phyloP scores from a whole-genome alignment of 78 protist species.

The Creolimax fragrantissima region DNA sequence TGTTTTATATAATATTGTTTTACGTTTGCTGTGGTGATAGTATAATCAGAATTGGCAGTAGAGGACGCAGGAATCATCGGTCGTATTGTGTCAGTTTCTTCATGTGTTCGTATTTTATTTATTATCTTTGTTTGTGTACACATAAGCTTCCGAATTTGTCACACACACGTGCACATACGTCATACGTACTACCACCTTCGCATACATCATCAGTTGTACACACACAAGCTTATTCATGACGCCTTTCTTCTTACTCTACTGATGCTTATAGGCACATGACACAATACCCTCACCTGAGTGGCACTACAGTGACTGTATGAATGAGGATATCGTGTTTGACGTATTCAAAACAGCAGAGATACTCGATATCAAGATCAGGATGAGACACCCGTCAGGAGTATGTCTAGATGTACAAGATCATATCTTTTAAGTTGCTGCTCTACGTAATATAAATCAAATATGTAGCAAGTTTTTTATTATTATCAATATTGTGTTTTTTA shows the following conservation, averaged over 20 bases:
- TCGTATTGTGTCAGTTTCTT: no score
- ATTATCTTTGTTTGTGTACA: not conserved
- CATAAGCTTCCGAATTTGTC: not conserved
- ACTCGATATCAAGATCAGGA: not conserved
- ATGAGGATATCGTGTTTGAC: not conserved
- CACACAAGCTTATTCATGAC: not conserved
- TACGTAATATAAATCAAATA: not conserved
- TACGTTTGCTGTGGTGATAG: no score
- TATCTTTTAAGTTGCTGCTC: not conserved
- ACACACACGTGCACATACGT: not conserved
- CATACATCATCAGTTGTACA: not conserved
- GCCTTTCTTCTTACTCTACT: not conserved
- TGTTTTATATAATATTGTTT: no score
- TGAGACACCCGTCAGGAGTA: not conserved
- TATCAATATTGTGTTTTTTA: not conserved
- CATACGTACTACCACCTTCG: not conserved
- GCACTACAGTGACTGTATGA: not conserved
- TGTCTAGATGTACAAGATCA: not conserved
- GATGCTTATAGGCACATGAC: not conserved
- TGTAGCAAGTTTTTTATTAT: not conserved
- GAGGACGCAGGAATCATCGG: no score
- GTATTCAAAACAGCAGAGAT: not conserved
- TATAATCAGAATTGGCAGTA: no score
- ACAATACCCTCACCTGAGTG: not conserved
- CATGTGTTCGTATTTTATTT: not conserved